A percentile compares a stretch with the other conserved stretches of the same genome.
Conservation (phyloP, 2,329 filamentous ascomycete genomes). For the Exserohilum turcica region DNA sequence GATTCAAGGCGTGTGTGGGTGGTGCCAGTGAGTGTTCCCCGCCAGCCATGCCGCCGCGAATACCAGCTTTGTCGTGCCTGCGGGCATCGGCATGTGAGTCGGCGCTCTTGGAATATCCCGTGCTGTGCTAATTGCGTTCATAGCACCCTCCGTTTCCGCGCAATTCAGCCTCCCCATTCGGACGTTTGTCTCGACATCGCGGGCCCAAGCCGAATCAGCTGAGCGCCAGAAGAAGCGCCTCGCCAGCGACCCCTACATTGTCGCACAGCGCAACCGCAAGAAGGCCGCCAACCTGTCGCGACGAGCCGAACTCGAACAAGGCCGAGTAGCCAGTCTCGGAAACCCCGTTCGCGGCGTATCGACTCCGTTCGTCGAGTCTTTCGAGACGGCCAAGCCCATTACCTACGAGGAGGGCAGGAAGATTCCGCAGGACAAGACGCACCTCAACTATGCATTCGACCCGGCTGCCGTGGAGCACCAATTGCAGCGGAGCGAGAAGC, state of each 20-base stretch:
- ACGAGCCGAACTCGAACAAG: slow-evolving; percentile 69
- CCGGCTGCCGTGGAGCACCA: slow-evolving; percentile 69
- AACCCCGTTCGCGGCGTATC: slow-evolving; percentile 77
- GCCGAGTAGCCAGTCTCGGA: slow-evolving; percentile 69
- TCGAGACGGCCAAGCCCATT: slow-evolving; percentile 64
- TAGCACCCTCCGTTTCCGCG: slow-evolving; percentile 29
- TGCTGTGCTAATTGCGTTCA: slow-evolving; percentile 5
- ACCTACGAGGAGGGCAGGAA: slow-evolving; percentile 25
- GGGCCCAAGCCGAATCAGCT: slow-evolving; percentile 60
- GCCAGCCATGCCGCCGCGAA: slow-evolving; percentile 54
- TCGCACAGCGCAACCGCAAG: slow-evolving; percentile 79
- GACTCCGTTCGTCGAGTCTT: slow-evolving; percentile 83
- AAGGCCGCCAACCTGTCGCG: slow-evolving; percentile 82
- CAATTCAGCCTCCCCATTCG: slow-evolving; percentile 60
- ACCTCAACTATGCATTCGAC: slow-evolving; percentile 79
- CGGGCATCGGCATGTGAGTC: slow-evolving; percentile 47
- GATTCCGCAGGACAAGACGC: slow-evolving; percentile 37
- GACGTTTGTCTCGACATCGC: slow-evolving; percentile 66
- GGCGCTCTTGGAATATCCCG: neutral
- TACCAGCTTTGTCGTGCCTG: slow-evolving; percentile 52
- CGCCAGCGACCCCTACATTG: slow-evolving; percentile 79
- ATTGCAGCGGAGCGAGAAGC: slow-evolving; percentile 67
- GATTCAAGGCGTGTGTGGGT: slow-evolving; percentile 16
- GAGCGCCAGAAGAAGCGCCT: slow-evolving; percentile 60
- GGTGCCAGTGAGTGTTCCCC: slow-evolving; percentile 10